phyloP scores from a whole-genome alignment of 2,329 filamentous ascomycete species.

The Exophiala xenobiotica region DNA sequence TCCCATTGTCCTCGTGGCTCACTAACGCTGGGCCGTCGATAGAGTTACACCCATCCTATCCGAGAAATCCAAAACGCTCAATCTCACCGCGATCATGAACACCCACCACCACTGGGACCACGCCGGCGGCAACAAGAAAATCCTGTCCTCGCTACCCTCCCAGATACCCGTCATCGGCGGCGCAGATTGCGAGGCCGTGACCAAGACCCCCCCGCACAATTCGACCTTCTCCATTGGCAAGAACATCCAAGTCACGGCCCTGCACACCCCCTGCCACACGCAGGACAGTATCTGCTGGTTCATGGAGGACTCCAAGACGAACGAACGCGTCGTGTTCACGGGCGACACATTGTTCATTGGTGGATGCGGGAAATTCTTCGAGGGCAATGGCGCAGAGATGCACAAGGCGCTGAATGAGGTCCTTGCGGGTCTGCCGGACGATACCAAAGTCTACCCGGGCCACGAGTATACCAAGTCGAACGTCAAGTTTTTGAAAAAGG shows the following conservation, averaged over 20 bases:
- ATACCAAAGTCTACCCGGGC: slow-evolving; percentile 90
- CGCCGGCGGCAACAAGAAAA: slow-evolving; percentile 82
- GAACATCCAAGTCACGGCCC: slow-evolving; percentile 73
- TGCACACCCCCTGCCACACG: slow-evolving; percentile 98
- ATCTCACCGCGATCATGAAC: slow-evolving; percentile 86
- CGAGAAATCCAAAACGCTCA: slow-evolving; percentile 71
- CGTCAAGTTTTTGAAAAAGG: slow-evolving; percentile 67
- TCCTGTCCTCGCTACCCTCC: slow-evolving; percentile 57
- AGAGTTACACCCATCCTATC: slow-evolving; percentile 43
- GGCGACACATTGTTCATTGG: slow-evolving; percentile 96
- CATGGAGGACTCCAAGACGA: slow-evolving; percentile 64
- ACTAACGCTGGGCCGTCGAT: background rate
- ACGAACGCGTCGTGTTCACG: slow-evolving; percentile 80
- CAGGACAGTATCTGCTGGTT: slow-evolving; percentile 98
- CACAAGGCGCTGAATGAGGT: slow-evolving; percentile 86
- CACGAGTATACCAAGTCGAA: slow-evolving; percentile 99
- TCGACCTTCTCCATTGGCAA: slow-evolving; percentile 78
- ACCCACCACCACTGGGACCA: slow-evolving; percentile 97
- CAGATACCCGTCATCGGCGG: slow-evolving; percentile 80
- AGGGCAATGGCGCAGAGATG: slow-evolving; percentile 88
- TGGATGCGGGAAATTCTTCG: slow-evolving; percentile 93
- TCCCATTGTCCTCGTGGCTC: background rate
- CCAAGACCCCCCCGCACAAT: slow-evolving; percentile 70
- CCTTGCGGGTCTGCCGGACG: slow-evolving; percentile 75
- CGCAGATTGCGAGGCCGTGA: slow-evolving; percentile 79